These are phyloP conservation scores for Saccharomyces hybrid DNA, from an alignment of 1,139 yeast species.

Conservation along the genomic window DNA sequence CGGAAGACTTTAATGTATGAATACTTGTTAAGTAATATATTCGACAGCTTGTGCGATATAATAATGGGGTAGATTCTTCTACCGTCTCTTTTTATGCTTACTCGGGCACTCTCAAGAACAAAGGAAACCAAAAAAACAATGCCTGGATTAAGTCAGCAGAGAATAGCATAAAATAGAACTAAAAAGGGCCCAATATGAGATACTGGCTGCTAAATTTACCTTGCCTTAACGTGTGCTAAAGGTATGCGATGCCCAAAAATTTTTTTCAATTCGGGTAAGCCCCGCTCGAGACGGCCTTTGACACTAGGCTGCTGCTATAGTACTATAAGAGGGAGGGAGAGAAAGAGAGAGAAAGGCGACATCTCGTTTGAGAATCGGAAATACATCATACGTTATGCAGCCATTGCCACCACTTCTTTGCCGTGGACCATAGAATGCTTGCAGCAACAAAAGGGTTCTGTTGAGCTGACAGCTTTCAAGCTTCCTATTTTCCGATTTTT, in stretches of 20 bases:
- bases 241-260: conserved; percentile 1
- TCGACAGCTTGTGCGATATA: background rate
- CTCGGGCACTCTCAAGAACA: background rate
- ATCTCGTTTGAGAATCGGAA: background rate
- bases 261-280: background rate
- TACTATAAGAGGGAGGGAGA: no score
- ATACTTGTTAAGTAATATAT: background rate
- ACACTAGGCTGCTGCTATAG: background rate
- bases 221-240: background rate
- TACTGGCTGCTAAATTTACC: background rate
- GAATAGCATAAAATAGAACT: background rate
- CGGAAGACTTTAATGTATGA: background rate
- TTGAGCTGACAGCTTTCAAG: background rate
- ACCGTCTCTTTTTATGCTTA: background rate
- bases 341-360: no score
- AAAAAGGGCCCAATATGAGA: background rate
- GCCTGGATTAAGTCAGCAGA: background rate
- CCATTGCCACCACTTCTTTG: background rate
- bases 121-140: background rate
- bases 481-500: background rate
- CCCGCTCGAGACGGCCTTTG: background rate
- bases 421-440: background rate
- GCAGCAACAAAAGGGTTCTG: background rate
- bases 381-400: background rate
- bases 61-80: background rate